Conservation (phyloP, 805 yeast species). For the Wickerhamomyces subpelliculosus region DNA sequence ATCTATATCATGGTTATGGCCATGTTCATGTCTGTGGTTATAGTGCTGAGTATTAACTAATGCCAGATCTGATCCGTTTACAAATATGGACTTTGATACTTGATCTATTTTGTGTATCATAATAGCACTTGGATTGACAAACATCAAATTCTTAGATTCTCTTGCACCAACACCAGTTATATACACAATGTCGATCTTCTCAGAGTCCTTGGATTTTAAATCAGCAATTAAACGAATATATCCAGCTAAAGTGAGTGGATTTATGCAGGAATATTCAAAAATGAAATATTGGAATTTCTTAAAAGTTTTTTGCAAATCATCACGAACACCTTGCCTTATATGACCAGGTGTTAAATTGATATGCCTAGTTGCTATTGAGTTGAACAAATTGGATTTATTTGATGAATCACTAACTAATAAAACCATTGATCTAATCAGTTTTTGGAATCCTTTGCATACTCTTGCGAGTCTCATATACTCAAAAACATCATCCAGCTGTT, state of each 20-base stretch:
- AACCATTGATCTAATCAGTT: conserved; percentile 10
- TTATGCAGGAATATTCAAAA: neutral
- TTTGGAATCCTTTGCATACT: conserved; percentile 13
- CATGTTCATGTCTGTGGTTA: no score
- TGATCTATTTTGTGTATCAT: neutral
- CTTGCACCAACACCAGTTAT: neutral
- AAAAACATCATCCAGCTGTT: conserved; percentile 14
- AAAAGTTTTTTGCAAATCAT: neutral
- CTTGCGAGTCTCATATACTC: conserved; percentile 6
- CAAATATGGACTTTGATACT: neutral
- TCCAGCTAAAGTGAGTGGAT: neutral
- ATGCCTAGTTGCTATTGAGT: no score
- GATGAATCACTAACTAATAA: conserved; percentile 14
- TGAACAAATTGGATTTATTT: conserved; percentile 6
- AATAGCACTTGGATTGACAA: neutral
- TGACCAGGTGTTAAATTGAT: no score
- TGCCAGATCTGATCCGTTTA: neutral
- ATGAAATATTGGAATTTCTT: neutral
- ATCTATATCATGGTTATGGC: neutral
- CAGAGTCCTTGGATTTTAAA: neutral
- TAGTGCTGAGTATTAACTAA: no score
- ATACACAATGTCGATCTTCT: neutral
- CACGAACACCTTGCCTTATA: no score
- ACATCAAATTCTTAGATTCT: no score
- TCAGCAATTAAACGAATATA: neutral